These are phyloP conservation scores for Polytolypa hystricis DNA, from an alignment of 2,329 filamentous ascomycete species.

Conservation along the genomic window DNA sequence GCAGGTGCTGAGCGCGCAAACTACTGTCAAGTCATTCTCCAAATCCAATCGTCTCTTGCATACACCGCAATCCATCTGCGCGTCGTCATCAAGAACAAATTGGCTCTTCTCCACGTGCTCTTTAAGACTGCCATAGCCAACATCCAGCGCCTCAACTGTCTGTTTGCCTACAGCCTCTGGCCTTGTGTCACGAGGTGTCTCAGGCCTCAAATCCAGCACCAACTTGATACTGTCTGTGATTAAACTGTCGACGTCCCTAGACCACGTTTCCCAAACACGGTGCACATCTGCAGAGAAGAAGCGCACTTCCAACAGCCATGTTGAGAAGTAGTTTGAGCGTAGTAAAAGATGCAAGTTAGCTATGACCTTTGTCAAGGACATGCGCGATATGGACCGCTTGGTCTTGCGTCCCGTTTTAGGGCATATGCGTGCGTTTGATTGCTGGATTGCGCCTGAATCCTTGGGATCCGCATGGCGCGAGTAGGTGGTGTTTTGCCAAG, in stretches of 20 bases:
- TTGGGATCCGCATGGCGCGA: constrained; percentile 64
- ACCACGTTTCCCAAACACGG: constrained; percentile 54
- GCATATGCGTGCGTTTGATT: constrained; percentile 22
- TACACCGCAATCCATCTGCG: constrained; percentile 35
- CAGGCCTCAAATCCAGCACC: constrained; percentile 38
- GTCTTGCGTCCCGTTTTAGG: constrained; percentile 29
- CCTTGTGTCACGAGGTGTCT: constrained; percentile 8
- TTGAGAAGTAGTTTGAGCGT: constrained; percentile 63
- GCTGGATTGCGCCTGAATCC: constrained; percentile 45
- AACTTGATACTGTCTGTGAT: constrained; percentile 43
- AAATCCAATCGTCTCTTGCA: constrained; percentile 34
- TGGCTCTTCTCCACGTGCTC: constrained; percentile 42
- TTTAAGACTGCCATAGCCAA: constrained; percentile 33
- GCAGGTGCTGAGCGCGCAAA: constrained; percentile 43
- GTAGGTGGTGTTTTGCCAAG: constrained; percentile 73
- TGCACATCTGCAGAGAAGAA: constrained; percentile 67
- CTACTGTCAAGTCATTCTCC: constrained; percentile 32
- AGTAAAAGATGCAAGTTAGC: constrained; percentile 74
- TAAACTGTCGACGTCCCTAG: constrained; percentile 37
- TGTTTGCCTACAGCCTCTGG: constrained; percentile 3
- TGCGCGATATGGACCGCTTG: constrained; percentile 45
- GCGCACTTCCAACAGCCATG: constrained; percentile 71
- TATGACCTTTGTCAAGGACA: constrained; percentile 56
- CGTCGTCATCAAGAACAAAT: constrained; percentile 29
- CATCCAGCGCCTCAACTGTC: constrained; percentile 5